These are phyloP conservation scores for Neurospora sp. DNA, from an alignment of 495 filamentous ascomycete genomes.

Conservation along the genomic window DNA sequence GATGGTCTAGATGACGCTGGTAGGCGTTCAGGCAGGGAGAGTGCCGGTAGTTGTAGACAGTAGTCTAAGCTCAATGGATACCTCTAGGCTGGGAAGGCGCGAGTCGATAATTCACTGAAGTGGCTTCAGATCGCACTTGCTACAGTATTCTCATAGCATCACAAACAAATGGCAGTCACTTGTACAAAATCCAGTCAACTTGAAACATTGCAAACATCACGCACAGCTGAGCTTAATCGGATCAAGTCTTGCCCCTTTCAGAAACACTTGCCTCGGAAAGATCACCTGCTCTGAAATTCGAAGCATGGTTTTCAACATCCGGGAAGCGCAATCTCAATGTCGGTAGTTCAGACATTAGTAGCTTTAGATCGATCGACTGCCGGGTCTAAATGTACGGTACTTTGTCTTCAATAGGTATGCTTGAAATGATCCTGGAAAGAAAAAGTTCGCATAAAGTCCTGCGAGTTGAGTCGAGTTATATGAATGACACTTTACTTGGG, in stretches of 20 bases:
- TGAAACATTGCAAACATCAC: too few species aligned
- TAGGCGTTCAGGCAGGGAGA: background rate
- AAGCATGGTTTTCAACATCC: background rate
- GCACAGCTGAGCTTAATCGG: background rate
- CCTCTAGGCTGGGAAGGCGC: background rate
- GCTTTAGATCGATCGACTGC: background rate
- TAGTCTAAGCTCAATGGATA: background rate
- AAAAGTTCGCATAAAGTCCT: background rate
- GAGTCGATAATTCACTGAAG: background rate
- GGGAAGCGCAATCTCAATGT: background rate
- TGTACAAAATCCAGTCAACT: too few species aligned
- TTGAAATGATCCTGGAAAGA: background rate
- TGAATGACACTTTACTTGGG: background rate
- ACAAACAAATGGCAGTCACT: too few species aligned
- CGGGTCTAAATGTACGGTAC: background rate
- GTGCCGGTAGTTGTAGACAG: background rate
- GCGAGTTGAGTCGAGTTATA: background rate
- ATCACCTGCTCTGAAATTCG: background rate
- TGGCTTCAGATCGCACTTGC: too few species aligned
- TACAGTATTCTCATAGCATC: too few species aligned
- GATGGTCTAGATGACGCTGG: background rate
- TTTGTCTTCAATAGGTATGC: background rate
- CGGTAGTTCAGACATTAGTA: background rate
- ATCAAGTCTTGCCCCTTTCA: background rate
- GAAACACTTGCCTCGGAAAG: background rate